Evolutionary conservation across 1,139 yeast species (phyloP), one percentile per base, ranked within the genome.

Genomic region (Yamadazyma buinensis): DNA sequence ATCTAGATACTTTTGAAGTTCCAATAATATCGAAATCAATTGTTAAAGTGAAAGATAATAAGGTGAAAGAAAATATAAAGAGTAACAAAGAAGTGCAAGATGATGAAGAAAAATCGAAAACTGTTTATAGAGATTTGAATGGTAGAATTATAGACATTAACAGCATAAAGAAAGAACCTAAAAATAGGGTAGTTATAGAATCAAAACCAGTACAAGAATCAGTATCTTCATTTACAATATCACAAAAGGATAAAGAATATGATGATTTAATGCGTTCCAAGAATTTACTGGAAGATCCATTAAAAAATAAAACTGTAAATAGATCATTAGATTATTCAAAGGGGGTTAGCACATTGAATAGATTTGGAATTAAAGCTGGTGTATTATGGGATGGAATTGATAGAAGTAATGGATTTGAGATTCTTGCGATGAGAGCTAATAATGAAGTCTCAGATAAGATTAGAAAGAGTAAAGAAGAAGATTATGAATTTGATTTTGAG

Each of bases 321-420:
- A 45, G 52, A 2, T 41, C 48, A 15, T 52, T 55, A 9, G 37
- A 39, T 2, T 64, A 66, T 18, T 80, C 70, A 42, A 36, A 43
- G 21, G 78, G 84, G 0, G 48, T 67, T 0, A 75, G 60, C 36
- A 77, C 86, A 0, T 75, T 75, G 18, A 90, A 90, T 51, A 58
- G 97, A 41, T 90, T 86, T 57, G 73, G 73, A 4, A 80, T 90
- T 14, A 61, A 63, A 5, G 95, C 97, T 0, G 97, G 97, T 0
- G 66, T 68, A 44, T 65, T 86, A 37, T 90, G 97, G 97, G 97
- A 90, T 54, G 97, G 97, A 0, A 80, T 88, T 1, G 94, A 87
- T 56, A 64, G 97, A 40, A 77, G 95, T 0, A 90, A 83, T 52
- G 97, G 97, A n/a, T 90, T 84, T 57, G 97, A 90, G 52, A 64